phyloP scores from a whole-genome alignment of 768 basidiomycete genomes.

The Phlebiopsis gigantea region DNA sequence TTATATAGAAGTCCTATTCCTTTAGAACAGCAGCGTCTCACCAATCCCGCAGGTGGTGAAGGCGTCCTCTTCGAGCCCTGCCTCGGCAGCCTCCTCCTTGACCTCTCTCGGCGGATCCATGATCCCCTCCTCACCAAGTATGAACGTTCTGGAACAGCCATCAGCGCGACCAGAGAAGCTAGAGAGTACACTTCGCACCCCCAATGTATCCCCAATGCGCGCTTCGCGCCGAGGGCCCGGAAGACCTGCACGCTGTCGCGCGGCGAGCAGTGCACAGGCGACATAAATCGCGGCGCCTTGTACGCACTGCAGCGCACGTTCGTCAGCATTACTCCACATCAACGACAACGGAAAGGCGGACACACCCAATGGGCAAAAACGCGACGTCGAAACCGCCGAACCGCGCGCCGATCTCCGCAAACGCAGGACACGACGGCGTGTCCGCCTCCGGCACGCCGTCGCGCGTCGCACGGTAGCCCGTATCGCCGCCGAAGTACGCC shows the following conservation, averaged over 20 bases:
- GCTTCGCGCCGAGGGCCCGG: neutral
- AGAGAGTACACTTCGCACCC: neutral
- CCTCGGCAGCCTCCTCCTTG: neutral
- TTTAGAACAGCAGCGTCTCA: neutral
- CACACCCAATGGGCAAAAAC: neutral
- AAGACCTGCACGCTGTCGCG: neutral
- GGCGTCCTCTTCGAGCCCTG: neutral
- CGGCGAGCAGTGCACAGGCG: neutral
- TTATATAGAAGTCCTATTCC: neutral
- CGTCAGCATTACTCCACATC: neutral
- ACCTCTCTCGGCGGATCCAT: neutral
- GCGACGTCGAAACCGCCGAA: neutral
- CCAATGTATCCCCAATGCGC: neutral
- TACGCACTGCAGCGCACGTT: neutral
- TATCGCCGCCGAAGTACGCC: neutral
- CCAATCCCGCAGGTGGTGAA: neutral
- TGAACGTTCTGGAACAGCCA: neutral
- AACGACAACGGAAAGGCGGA: neutral
- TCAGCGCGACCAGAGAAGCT: no score
- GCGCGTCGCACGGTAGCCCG: neutral
- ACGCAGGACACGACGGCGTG: neutral
- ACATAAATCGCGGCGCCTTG: neutral
- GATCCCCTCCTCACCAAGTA: neutral
- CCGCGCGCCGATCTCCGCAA: neutral
- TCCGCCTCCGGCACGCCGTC: neutral